phyloP scores from a whole-genome alignment of 345 rosid species.

The Dipteronia sinensis region DNA sequence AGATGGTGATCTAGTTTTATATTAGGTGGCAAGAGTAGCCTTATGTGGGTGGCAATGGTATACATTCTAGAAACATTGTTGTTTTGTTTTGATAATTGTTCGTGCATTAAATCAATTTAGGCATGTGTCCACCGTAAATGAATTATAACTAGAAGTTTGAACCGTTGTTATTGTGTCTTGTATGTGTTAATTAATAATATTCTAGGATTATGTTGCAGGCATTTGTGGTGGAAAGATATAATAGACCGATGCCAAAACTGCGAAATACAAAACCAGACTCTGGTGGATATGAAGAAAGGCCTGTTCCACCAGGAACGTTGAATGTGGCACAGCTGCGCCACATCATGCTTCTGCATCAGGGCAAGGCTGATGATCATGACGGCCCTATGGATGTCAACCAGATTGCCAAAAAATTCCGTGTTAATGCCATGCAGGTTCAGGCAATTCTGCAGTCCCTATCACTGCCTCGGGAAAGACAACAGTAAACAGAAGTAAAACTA shows the following conservation, averaged over 20 bases:
- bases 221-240: constrained; percentile 56
- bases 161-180: background rate
- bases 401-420: constrained; percentile 67
- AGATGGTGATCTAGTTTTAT: background rate
- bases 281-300: constrained; percentile 60
- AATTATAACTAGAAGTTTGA: background rate
- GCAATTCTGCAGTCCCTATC: constrained; percentile 58
- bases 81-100: background rate
- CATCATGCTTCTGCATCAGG: constrained; percentile 72
- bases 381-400: constrained; percentile 63
- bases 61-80: background rate
- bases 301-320: constrained; percentile 68
- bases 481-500: constrained; percentile 26
- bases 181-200: background rate
- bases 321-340: constrained; percentile 76
- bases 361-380: constrained; percentile 70
- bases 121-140: background rate
- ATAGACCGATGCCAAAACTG: constrained; percentile 82
- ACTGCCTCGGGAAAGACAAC: constrained; percentile 66
- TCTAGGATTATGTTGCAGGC: constrained; percentile 49
- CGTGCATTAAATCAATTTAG: background rate
- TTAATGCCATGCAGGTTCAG: constrained; percentile 63
- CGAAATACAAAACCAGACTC: constrained; percentile 66
- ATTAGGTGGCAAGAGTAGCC: background rate
- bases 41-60: background rate